Evolutionary conservation across 1,139 yeast genomes (phyloP).

Genomic region (Candida neerlandica): DNA sequence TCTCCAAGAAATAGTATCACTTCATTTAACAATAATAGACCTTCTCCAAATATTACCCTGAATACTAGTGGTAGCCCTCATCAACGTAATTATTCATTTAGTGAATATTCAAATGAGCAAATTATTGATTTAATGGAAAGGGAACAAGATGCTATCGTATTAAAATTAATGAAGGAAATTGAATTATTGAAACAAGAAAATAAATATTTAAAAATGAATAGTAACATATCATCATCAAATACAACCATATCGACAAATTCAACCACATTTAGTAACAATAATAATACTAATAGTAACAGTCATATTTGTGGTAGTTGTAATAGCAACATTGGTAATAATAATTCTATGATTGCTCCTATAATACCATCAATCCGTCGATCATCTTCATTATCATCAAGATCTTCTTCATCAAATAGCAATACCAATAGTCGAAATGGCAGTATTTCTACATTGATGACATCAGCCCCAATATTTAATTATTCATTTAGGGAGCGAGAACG

Average conservation of each 20-base stretch:
- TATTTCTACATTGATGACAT: conserved; percentile 6
- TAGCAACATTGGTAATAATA: neutral
- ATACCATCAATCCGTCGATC: conserved; percentile 12
- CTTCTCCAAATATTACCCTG: neutral
- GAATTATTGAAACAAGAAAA: conserved; percentile 55
- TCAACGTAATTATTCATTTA: conserved; percentile 10
- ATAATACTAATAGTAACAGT: neutral
- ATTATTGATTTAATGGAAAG: conserved; percentile 66
- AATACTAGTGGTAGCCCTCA: too few relatives aligned
- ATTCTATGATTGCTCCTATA: conserved; percentile 2
- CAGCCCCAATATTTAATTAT: conserved; percentile 7
- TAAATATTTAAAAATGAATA: conserved; percentile 25
- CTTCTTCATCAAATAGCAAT: neutral
- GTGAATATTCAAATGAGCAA: conserved; percentile 38
- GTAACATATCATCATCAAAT: neutral
- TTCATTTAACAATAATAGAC: conserved; percentile 7
- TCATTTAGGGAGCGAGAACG: conserved; percentile 7
- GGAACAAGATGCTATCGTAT: conserved; percentile 68
- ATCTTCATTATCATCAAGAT: conserved; percentile 16
- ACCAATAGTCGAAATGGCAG: conserved; percentile 6
- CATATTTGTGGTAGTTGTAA: neutral
- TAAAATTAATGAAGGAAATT: conserved; percentile 60
- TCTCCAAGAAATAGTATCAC: conserved; percentile 16
- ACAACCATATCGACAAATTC: neutral
- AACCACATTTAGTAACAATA: conserved; percentile 2